Conservation (phyloP, 2,329 filamentous ascomycete species). For the Alternaria angustiovoidea region DNA sequence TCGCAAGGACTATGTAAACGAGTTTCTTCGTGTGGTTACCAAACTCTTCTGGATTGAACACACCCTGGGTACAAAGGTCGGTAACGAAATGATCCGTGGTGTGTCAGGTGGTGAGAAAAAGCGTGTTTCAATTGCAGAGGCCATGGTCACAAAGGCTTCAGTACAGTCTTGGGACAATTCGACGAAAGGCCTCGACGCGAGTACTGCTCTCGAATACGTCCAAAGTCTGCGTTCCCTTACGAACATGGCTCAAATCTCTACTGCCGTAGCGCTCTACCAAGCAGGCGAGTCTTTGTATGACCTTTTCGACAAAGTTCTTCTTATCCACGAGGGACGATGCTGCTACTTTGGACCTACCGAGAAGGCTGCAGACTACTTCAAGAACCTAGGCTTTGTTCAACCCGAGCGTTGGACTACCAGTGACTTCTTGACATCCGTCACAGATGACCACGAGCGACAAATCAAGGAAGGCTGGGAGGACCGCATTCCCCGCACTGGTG, state of each 20-base stretch:
- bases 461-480: conserved; percentile 65
- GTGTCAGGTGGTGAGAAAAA: conserved; percentile 59
- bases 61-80: conserved; percentile 76
- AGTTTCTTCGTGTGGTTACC: conserved; percentile 72
- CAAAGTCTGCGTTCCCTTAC: conserved; percentile 70
- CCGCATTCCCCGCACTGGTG: conserved; percentile 62
- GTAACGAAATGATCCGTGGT: conserved; percentile 76
- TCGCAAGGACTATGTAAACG: conserved; percentile 65
- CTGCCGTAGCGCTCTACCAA: conserved; percentile 75
- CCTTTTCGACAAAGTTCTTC: conserved; percentile 51
- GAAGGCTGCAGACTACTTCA: conserved; percentile 70
- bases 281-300: conserved; percentile 58
- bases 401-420: conserved; percentile 72
- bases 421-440: conserved; percentile 77
- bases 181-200: conserved; percentile 76
- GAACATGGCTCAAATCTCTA: conserved; percentile 69
- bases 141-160: conserved; percentile 54
- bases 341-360: conserved; percentile 70
- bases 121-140: conserved; percentile 59
- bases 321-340: conserved; percentile 53
- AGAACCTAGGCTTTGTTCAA: conserved; percentile 72
- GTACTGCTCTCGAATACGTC: conserved; percentile 77
- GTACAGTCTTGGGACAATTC: conserved; percentile 64
- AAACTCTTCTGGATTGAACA: conserved; percentile 77
- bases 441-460: conserved; percentile 66